Percentiles rank a stretch among this genome's conserved stretches.
These are phyloP conservation scores for Raphanus raphanistrum DNA, from an alignment of 345 rosid species.

Conservation along the genomic window DNA sequence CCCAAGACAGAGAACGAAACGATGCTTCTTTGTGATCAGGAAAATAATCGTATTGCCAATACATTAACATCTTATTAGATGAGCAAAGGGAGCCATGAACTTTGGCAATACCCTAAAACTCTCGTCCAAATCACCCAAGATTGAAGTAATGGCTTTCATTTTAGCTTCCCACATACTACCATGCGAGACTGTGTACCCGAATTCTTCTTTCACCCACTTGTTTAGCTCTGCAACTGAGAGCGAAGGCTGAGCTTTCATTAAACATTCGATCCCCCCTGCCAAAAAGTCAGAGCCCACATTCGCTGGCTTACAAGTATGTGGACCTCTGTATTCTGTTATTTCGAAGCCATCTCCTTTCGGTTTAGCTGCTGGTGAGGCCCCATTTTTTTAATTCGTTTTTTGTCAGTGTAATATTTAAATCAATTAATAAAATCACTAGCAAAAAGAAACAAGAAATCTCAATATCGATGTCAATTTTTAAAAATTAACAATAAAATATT, in stretches of 20 bases:
- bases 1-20: conserved; percentile 3
- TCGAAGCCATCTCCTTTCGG: no score
- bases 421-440: no score
- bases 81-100: conserved; percentile 2
- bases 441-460: no score
- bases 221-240: neutral
- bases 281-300: no score
- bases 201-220: neutral
- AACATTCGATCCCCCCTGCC: no score
- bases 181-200: neutral
- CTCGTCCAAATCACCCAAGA: conserved; percentile 10
- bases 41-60: neutral
- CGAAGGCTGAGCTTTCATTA: neutral
- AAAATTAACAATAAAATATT: no score
- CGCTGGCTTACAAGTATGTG: no score
- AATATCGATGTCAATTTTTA: no score
- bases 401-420: no score
- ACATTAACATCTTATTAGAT: neutral
- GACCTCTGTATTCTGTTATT: no score
- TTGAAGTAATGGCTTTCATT: neutral
- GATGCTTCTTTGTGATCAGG: neutral
- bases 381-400: no score
- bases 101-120: conserved; percentile 16
- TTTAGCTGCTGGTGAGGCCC: no score
- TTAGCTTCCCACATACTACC: neutral